phyloP scores from a whole-genome alignment of 768 basidiomycete species.

The Inosperma sp. region DNA sequence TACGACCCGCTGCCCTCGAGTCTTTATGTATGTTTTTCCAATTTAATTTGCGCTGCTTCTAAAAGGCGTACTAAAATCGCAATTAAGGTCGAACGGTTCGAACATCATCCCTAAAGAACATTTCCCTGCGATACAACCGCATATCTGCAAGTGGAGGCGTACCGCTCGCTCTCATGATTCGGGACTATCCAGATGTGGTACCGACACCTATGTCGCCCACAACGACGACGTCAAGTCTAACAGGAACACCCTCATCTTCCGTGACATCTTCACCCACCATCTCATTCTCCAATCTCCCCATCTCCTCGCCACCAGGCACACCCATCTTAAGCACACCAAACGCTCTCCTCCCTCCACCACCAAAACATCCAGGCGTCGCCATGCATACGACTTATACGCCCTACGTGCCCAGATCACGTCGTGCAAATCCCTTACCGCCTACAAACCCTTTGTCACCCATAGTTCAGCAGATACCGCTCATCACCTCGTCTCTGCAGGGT shows the following conservation, averaged over 20 bases:
- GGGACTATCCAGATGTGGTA: slow-evolving; percentile 87
- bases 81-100: slow-evolving; percentile 73
- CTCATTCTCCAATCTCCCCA: slow-evolving; percentile 27
- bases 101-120: slow-evolving; percentile 76
- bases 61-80: slow-evolving; percentile 1
- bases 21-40: slow-evolving; percentile 56
- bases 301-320: slow-evolving; percentile 28
- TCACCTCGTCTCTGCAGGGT: slow-evolving; percentile 58
- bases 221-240: slow-evolving; percentile 22
- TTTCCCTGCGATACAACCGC: slow-evolving; percentile 85
- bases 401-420: slow-evolving; percentile 66
- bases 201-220: slow-evolving; percentile 33
- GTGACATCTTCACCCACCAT: slow-evolving; percentile 37
- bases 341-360: slow-evolving; percentile 33
- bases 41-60: slow-evolving; percentile 2
- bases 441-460: slow-evolving; percentile 42
- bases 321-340: slow-evolving; percentile 26
- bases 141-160: slow-evolving; percentile 85
- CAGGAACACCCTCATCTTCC: slow-evolving; percentile 32
- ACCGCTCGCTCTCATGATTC: slow-evolving; percentile 91
- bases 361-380: slow-evolving; percentile 40
- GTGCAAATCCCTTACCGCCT: slow-evolving; percentile 35
- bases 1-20: slow-evolving; percentile 74
- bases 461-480: slow-evolving; percentile 54
- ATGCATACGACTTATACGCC: slow-evolving; percentile 79